A percentile compares a stretch with the other conserved stretches of the same genome.
phyloP scores from a whole-genome alignment of 2,329 filamentous ascomycete genomes.

The Arthrobotrys iridis region DNA sequence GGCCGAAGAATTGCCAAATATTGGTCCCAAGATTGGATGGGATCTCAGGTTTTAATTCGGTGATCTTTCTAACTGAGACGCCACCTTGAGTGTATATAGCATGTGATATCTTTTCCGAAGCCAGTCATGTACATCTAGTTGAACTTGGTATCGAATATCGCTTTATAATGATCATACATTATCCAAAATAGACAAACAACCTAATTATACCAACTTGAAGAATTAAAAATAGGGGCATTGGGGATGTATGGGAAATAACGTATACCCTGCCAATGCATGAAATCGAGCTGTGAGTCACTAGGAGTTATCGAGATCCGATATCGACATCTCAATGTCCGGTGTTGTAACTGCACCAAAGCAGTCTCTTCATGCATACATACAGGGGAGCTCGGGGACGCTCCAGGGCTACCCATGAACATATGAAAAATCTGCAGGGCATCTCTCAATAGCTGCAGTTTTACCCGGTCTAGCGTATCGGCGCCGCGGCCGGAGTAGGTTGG shows the following conservation, averaged over 20 bases:
- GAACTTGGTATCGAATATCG: neutral
- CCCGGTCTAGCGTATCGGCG: slow-evolving; percentile 34
- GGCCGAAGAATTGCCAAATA: slow-evolving; percentile 86
- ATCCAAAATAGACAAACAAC: slow-evolving; percentile 3
- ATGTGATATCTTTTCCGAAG: too few species aligned
- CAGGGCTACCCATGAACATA: neutral
- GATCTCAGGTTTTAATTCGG: slow-evolving; percentile 57
- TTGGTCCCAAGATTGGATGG: slow-evolving; percentile 83
- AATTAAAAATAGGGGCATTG: neutral
- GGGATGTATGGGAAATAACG: neutral
- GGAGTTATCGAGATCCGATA: neutral
- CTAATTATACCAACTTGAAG: too few species aligned
- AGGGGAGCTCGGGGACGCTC: slow-evolving; percentile 9
- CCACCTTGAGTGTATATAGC: neutral
- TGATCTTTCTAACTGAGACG: neutral
- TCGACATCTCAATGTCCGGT: neutral
- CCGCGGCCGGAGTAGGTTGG: slow-evolving; percentile 38
- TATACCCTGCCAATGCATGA: neutral
- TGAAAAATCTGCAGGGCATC: slow-evolving; percentile 5
- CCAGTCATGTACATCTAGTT: too few species aligned
- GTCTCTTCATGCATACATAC: neutral
- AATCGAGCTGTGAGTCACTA: slow-evolving; percentile 3
- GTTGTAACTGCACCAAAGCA: neutral
- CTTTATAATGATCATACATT: neutral
- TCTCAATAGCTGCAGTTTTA: slow-evolving; percentile 45